Base-by-base conservation (phyloP, 2,329 filamentous ascomycete species). In the Purpureocillium lavendulum region DNA sequence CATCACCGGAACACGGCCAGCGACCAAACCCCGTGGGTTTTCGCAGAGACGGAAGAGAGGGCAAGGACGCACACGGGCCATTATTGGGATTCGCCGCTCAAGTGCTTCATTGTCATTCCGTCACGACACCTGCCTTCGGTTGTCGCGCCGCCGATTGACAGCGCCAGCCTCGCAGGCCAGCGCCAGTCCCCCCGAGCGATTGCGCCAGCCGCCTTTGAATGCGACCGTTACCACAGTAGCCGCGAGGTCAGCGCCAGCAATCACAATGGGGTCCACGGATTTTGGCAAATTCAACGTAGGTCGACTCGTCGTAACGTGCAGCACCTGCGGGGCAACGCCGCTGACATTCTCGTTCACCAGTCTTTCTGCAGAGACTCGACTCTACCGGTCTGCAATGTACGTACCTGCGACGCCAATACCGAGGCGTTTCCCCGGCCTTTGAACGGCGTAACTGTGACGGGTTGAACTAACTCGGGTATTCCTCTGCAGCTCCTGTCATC, bases 361-460 rank as follows among this genome's bases (percentile, higher is more conserved):
- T 68, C 83, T 58, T 89, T 92, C 61, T 92, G 86, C 72, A 82
- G 77, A 59, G 84, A 89, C 66, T 85, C 85, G 53, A 89, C 84
- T 42, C 70, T 90, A 53, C 85, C 86, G 40, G 71, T 90, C 53
- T 92, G 85, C 71, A 90, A 90, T 73, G 84, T 89, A 35, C 15
- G 24, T 47, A 35, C 42, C 39, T 36, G 21, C 21, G 10, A 26
- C 21, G n/a, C n/a, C n/a, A n/a, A 26, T 26, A 26, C 10, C 29
- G 29, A 30, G 7, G 5, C 7, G 21, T 10, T 10, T 26, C 21
- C 21, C 6, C 21, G 6, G 21, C 5, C 6, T 10, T 26, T 5
- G 10, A 26, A 26, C 10, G 10, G 21, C 21, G 5, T 6, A 5
- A 26, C 10, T 12, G 29, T 50, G 37, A 55, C 50, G 49, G 14